Base-by-base conservation (phyloP, 225 moss, liverwort and hornwort species). In the Sphagnum tenellum region DNA sequence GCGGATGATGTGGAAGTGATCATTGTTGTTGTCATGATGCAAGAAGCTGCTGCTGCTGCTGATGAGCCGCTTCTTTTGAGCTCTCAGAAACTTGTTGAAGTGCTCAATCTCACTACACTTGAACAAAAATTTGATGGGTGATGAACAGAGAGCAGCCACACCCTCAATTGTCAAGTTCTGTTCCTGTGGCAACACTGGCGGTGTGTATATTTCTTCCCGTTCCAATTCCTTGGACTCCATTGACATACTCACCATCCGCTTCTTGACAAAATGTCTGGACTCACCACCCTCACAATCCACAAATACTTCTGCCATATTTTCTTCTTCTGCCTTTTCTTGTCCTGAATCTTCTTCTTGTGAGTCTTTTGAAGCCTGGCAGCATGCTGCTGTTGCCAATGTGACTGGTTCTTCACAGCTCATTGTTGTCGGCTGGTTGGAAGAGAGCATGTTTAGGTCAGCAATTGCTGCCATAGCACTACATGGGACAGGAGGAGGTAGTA, bases 391-490 rank as follows among this genome's bases (percentile, higher is more conserved):
- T 51, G 47, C 12, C 45, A 29, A 7, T 44, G 50, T 47, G 12
- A 13, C 61, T 29, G 29, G 29, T 54, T 29, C 29, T 29, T 29
- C 29, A 29, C 29, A 29, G 63, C 64, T 4, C 12, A 57, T 44
- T 84, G 75, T 68, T 65, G 72, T 5, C 70, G 74, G 44, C 46
- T 67, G 49, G 9, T 5, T 5, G 9, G 52, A 52, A 52, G 52
- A 52, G 52, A 52, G 63, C 7, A 53, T 7, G 70, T 77, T 11
- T 75, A 73, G 3, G 77, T 64, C 50, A 66, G 64, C 8, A 84
- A 78, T 62, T 78, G 81, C 59, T 80, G 80, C 64, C 80, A 80
- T 7, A 80, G 84, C 44, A 81, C 57, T 55, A 84, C 50, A 29
- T 29, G 29, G 29, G 29, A 29, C 49, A 84, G 59, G 62, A 75